Evolutionary conservation across 306 rosid species (phyloP).

Genomic region (Acacia acuminata): DNA sequence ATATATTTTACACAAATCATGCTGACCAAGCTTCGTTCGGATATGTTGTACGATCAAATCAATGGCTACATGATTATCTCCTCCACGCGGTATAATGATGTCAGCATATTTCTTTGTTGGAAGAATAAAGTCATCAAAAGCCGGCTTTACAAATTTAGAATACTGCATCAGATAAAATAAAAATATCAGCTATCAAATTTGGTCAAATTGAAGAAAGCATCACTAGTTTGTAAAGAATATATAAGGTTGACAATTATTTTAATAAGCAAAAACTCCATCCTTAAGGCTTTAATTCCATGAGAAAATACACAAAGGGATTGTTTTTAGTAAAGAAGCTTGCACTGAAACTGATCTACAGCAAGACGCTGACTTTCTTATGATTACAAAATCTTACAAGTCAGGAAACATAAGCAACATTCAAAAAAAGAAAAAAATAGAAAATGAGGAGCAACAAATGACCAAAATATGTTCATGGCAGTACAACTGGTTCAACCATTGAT

Average conservation of each 20-base stretch:
- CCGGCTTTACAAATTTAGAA: conserved; percentile 97
- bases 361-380: neutral
- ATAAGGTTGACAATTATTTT: conserved; percentile 8
- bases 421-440: neutral
- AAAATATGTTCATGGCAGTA: neutral
- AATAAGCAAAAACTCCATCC: conserved; percentile 1
- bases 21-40: conserved; percentile 98
- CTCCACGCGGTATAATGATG: conserved; percentile 97
- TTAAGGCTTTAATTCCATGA: conserved; percentile 23
- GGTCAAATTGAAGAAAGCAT: conserved; percentile 18
- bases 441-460: neutral
- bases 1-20: conserved; percentile 99
- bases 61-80: conserved; percentile 95
- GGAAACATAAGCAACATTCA: conserved; percentile 5
- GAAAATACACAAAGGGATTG: conserved; percentile 1
- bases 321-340: conserved; percentile 16
- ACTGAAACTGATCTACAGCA: conserved; percentile 21
- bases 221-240: neutral
- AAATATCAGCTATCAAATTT: conserved; percentile 27
- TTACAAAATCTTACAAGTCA: conserved; percentile 25
- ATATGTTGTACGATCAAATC: conserved; percentile 99
- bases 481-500: conserved; percentile 21
- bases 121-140: conserved; percentile 96
- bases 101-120: conserved; percentile 99
- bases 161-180: conserved; percentile 62